phyloP scores from a whole-genome alignment of 352 stramenopile genomes.

The Thalassiosira mediterranea region DNA sequence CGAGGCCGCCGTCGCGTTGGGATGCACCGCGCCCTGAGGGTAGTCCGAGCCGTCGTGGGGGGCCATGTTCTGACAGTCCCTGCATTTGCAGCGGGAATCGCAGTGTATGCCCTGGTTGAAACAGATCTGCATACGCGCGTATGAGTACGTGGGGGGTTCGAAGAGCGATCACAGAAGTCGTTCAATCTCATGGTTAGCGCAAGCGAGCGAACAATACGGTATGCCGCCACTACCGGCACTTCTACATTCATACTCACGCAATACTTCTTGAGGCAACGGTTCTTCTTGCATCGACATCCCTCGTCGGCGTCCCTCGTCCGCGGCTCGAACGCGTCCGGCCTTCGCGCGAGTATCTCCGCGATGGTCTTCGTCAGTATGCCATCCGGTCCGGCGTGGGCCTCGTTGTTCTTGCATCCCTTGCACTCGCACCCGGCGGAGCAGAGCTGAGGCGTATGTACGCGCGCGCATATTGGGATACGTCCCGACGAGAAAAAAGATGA shows the following conservation, averaged over 20 bases:
- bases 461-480: too few relatives aligned
- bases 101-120: constrained; percentile 33
- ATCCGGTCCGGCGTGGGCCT: constrained; percentile 21
- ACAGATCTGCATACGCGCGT: constrained; percentile 26
- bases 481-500: too few relatives aligned
- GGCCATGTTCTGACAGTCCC: constrained; percentile 28
- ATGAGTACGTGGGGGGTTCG: too few relatives aligned
- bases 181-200: too few relatives aligned
- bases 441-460: too few relatives aligned
- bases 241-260: too few relatives aligned
- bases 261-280: too few relatives aligned
- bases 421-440: constrained; percentile 37
- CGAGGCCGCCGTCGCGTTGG: constrained; percentile 3
- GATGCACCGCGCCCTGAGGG: constrained; percentile 6
- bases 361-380: constrained; percentile 16
- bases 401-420: constrained; percentile 43
- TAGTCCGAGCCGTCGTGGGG: constrained; percentile 17
- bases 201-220: too few relatives aligned
- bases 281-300: too few relatives aligned
- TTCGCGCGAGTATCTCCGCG: background rate
- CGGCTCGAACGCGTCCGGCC: constrained; percentile 18
- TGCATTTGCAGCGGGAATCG: constrained; percentile 31
- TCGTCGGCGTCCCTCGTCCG: constrained; percentile 25
- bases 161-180: too few relatives aligned
- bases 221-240: too few relatives aligned